These are phyloP conservation scores for Penicillium sp. DNA, from an alignment of 2,329 filamentous ascomycete genomes.

Conservation along the genomic window DNA sequence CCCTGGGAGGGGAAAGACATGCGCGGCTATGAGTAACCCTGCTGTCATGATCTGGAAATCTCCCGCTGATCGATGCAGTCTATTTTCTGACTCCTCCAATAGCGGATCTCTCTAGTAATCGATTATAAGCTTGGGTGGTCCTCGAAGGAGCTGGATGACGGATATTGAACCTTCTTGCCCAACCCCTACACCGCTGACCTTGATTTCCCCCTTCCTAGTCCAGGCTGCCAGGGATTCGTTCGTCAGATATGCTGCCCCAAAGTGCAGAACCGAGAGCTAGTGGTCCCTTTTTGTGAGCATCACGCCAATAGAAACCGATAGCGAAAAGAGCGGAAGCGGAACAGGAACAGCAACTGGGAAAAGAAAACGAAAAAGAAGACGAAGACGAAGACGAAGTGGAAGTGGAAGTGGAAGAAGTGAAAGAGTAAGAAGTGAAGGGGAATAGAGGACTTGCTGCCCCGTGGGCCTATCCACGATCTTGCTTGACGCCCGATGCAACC, in stretches of 20 bases:
- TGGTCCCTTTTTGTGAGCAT: constrained; percentile 28
- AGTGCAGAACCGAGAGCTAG: constrained; percentile 20
- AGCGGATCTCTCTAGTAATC: constrained; percentile 27
- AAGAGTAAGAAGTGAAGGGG: not conserved
- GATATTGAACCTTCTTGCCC: constrained; percentile 21
- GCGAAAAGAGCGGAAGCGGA: not conserved
- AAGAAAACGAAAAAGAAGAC: not conserved
- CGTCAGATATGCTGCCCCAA: constrained; percentile 32
- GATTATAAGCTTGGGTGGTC: constrained; percentile 37
- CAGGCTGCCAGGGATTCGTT: constrained; percentile 12
- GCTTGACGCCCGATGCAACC: constrained; percentile 40
- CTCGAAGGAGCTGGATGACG: constrained; percentile 25
- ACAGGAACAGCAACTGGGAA: not conserved
- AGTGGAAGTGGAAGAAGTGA: not conserved
- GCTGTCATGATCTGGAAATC: constrained; percentile 39
- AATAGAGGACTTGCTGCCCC: constrained; percentile 7
- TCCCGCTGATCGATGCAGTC: constrained; percentile 35
- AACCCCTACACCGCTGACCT: constrained; percentile 15
- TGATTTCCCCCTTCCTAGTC: constrained; percentile 6
- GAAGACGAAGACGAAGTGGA: not conserved
- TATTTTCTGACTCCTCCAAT: constrained; percentile 42
- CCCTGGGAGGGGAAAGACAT: constrained; percentile 31
- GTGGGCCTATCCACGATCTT: constrained; percentile 15
- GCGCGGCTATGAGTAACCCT: constrained; percentile 38
- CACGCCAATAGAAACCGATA: constrained; percentile 3